Conservation (phyloP, 73 alveolate species). For the Paramecium bursaria region DNA sequence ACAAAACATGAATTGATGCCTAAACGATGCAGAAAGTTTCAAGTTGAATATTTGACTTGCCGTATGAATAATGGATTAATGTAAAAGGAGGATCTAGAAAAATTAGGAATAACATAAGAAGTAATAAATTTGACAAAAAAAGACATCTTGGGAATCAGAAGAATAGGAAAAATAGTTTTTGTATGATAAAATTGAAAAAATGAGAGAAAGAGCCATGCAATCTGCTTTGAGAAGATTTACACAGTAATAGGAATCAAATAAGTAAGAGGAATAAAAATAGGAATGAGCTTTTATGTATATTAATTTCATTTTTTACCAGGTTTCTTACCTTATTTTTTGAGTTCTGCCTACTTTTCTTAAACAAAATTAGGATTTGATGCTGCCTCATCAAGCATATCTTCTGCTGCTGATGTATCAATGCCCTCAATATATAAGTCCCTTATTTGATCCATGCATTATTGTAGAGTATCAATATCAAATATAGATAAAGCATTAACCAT, state of each 20-base stretch:
- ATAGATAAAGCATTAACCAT: constrained; percentile 30
- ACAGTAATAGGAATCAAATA: too few species aligned
- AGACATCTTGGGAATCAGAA: constrained; percentile 71
- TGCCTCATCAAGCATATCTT: constrained; percentile 71
- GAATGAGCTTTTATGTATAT: too few species aligned
- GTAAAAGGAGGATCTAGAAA: constrained; percentile 82
- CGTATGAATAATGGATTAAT: constrained; percentile 89
- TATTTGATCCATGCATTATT: constrained; percentile 54
- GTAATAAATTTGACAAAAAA: neutral
- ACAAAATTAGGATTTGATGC: constrained; percentile 58
- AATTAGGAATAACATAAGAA: constrained; percentile 82
- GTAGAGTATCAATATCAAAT: constrained; percentile 62
- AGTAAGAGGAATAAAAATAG: too few species aligned
- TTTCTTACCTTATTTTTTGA: constrained; percentile 65
- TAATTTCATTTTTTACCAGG: constrained; percentile 58
- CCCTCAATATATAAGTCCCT: constrained; percentile 59
- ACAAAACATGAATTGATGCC: constrained; percentile 85
- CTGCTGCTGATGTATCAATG: constrained; percentile 65
- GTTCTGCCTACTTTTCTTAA: constrained; percentile 62
- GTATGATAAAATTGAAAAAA: constrained; percentile 62
- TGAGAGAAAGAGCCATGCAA: constrained; percentile 59
- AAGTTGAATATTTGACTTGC: constrained; percentile 84
- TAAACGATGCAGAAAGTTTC: constrained; percentile 86
- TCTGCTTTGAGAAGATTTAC: too few species aligned
- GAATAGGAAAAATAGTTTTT: constrained; percentile 62